These are phyloP conservation scores for Microdochium bolleyi DNA, from an alignment of 2,329 filamentous ascomycete genomes.

Conservation along the genomic window DNA sequence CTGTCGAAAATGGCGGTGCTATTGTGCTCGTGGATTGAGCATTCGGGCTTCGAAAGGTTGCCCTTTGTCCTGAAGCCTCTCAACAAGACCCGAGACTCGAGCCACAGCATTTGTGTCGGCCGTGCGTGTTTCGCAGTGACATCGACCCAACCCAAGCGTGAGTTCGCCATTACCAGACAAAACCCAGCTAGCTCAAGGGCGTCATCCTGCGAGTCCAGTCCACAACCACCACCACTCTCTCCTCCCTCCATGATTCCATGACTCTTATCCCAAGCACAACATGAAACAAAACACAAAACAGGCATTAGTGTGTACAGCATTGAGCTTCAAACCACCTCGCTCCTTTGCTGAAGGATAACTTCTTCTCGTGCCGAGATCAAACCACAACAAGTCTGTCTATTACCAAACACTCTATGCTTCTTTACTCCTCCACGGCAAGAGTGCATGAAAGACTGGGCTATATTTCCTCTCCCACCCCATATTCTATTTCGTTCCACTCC, in stretches of 20 bases:
- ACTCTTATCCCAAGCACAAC: not conserved
- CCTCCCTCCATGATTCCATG: not conserved
- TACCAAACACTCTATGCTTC: conserved; percentile 57
- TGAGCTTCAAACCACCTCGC: conserved; percentile 29
- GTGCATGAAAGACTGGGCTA: conserved; percentile 58
- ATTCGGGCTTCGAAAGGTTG: not conserved
- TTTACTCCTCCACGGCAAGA: conserved; percentile 21
- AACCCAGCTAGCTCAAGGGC: not conserved
- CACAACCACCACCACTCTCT: not conserved
- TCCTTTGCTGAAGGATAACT: conserved; percentile 36
- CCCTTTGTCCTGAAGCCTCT: not conserved
- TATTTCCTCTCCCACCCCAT: conserved; percentile 24
- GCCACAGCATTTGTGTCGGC: not conserved
- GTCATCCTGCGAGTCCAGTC: not conserved
- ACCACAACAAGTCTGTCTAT: conserved; percentile 31
- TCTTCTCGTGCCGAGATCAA: conserved; percentile 41
- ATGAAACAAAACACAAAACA: conserved; percentile 4
- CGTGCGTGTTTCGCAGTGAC: not conserved
- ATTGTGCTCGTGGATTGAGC: no score
- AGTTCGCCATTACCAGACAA: not conserved
- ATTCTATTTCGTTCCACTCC: not conserved
- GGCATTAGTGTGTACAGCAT: conserved; percentile 46
- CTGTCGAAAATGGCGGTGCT: no score
- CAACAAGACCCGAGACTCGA: not conserved
- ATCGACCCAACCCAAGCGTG: not conserved